A percentile compares a stretch with the other conserved stretches of the same genome.
These are phyloP conservation scores for Tricholoma bakamatsutake DNA, from an alignment of 768 basidiomycete genomes.

Conservation along the genomic window DNA sequence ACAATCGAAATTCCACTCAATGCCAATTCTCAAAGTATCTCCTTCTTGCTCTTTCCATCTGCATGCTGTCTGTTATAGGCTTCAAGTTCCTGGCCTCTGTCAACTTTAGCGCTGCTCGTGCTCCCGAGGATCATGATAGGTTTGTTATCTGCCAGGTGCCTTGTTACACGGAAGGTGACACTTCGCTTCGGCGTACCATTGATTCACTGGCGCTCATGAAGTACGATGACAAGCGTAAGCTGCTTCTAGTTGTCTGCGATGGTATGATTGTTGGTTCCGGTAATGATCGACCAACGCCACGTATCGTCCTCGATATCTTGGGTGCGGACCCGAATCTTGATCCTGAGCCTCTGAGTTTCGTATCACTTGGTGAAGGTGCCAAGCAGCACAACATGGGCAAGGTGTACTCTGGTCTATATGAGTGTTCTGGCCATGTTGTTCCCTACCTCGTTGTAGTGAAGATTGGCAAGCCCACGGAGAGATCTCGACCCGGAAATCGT, in stretches of 20 bases:
- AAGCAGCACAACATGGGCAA: slow-evolving; percentile 99
- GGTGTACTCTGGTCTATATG: slow-evolving; percentile 94
- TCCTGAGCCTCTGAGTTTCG: slow-evolving; percentile 92
- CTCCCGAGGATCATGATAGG: slow-evolving; percentile 89
- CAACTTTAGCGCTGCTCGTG: slow-evolving; percentile 65
- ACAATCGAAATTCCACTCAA: slow-evolving; percentile 87
- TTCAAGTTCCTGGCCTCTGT: slow-evolving; percentile 90
- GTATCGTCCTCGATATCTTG: slow-evolving; percentile 94
- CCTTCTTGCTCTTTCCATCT: slow-evolving; percentile 77
- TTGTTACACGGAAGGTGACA: slow-evolving; percentile 95
- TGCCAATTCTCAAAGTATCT: slow-evolving; percentile 91
- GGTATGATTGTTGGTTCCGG: slow-evolving; percentile 98
- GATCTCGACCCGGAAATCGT: slow-evolving; percentile 90
- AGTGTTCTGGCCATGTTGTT: slow-evolving; percentile 90
- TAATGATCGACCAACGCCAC: slow-evolving; percentile 93
- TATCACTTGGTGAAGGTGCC: slow-evolving; percentile 89
- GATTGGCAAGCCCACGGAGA: slow-evolving; percentile 92
- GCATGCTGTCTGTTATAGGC: slow-evolving; percentile 92
- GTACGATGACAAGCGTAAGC: slow-evolving; percentile 97
- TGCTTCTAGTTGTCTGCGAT: slow-evolving; percentile 91
- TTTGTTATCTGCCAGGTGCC: slow-evolving; percentile 96
- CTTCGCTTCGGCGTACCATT: slow-evolving; percentile 80
- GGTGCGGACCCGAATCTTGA: slow-evolving; percentile 91
- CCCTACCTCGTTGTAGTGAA: slow-evolving; percentile 92
- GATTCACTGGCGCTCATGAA: slow-evolving; percentile 91